These are phyloP conservation scores for Stipa capillata DNA, from an alignment of 176 grass and related monocot species.

Conservation along the genomic window DNA sequence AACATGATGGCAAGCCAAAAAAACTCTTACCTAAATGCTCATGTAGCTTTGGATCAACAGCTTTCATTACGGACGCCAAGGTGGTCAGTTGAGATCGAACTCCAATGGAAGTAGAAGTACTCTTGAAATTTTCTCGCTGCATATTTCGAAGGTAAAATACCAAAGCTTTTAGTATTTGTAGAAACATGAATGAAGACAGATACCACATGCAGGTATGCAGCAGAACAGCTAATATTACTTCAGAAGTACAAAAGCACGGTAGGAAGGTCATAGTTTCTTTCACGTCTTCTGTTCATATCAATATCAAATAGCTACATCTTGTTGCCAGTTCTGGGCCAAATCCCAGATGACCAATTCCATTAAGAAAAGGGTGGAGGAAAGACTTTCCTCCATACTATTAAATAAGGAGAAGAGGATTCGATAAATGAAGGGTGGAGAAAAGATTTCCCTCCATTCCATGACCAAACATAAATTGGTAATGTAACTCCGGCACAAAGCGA, in stretches of 20 bases:
- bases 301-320: background rate
- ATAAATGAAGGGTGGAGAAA: no score
- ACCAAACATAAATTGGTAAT: no score
- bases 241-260: background rate
- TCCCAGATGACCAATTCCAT: background rate
- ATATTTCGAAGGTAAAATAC: constrained; percentile 30
- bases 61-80: constrained; percentile 76
- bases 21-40: constrained; percentile 74
- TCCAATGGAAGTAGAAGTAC: constrained; percentile 85
- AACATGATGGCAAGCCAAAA: no score
- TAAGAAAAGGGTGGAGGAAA: no score
- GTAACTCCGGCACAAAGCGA: background rate
- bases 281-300: background rate
- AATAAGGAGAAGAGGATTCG: no score
- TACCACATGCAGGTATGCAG: background rate
- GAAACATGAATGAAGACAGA: constrained; percentile 17
- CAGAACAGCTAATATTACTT: background rate
- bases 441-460: no score
- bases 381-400: no score
- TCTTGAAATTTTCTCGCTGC: constrained; percentile 86
- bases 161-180: background rate
- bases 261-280: background rate
- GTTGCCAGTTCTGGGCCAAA: background rate
- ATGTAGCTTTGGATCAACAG: constrained; percentile 86
- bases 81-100: constrained; percentile 76